A percentile compares a stretch with the other conserved stretches of the same genome.
phyloP scores from a whole-genome alignment of 768 basidiomycete species.

The Asterophora parasitica region DNA sequence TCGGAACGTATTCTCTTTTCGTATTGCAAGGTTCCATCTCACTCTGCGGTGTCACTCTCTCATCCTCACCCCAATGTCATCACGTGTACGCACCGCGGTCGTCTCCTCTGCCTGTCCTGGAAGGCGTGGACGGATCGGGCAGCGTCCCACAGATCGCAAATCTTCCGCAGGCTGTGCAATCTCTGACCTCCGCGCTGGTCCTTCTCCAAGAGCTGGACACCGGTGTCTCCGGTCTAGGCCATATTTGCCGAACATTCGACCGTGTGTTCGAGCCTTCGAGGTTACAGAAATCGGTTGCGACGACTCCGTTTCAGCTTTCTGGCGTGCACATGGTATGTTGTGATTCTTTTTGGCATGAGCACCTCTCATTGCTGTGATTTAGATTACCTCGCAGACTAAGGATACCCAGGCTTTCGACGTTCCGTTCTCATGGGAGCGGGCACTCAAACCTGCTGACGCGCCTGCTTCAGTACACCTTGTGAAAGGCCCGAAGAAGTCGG shows the following conservation, averaged over 20 bases:
- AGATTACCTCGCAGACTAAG: conserved; percentile 34
- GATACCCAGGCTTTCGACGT: conserved; percentile 34
- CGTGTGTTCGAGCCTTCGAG: conserved; percentile 55
- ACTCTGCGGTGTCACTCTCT: conserved; percentile 51
- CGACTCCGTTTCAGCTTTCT: conserved; percentile 37
- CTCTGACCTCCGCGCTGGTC: conserved; percentile 35
- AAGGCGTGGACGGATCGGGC: conserved; percentile 17
- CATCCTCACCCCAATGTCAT: conserved; percentile 36
- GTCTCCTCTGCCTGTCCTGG: conserved; percentile 63
- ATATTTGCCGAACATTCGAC: conserved; percentile 57
- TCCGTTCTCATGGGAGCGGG: conserved; percentile 33
- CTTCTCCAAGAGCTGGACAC: conserved; percentile 54
- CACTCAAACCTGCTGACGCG: conserved; percentile 21
- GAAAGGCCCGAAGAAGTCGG: conserved; percentile 81
- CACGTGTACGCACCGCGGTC: conserved; percentile 73
- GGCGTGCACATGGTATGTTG: conserved; percentile 45
- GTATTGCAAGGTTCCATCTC: conserved; percentile 60
- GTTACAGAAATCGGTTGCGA: conserved; percentile 30
- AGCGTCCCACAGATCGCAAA: conserved; percentile 10
- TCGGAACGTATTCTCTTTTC: conserved; percentile 59
- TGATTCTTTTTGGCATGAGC: not conserved
- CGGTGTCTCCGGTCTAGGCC: conserved; percentile 63
- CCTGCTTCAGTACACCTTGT: conserved; percentile 49
- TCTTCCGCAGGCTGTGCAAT: conserved; percentile 16
- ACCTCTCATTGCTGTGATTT: not conserved